phyloP scores from a whole-genome alignment of 2,329 filamentous ascomycete genomes.

The Venturia nashicola region DNA sequence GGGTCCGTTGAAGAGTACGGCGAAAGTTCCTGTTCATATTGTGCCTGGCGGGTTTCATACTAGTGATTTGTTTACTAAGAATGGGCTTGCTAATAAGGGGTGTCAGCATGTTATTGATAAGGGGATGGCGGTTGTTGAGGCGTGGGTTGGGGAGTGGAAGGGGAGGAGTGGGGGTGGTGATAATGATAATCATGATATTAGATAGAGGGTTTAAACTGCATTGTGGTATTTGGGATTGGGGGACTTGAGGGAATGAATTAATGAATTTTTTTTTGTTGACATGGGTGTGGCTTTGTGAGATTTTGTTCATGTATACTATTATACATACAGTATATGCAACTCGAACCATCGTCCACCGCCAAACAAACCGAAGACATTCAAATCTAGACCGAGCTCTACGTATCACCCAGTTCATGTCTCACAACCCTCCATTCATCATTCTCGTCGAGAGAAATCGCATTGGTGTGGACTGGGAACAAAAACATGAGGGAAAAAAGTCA shows the following conservation, averaged over 20 bases:
- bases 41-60: background rate
- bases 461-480: too few relatives aligned
- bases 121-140: background rate
- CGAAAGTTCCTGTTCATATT: conserved; percentile 14
- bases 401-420: too few relatives aligned
- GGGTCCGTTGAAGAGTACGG: conserved; percentile 38
- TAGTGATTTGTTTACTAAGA: background rate
- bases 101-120: background rate
- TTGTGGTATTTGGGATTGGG: background rate
- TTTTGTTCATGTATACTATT: too few relatives aligned
- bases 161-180: background rate
- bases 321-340: too few relatives aligned
- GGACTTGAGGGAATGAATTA: background rate
- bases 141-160: background rate
- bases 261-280: background rate
- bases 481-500: too few relatives aligned
- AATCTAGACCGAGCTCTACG: too few relatives aligned
- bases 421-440: too few relatives aligned
- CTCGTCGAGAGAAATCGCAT: too few relatives aligned
- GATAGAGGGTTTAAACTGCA: background rate
- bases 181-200: background rate
- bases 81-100: background rate
- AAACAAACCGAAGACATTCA: too few relatives aligned
- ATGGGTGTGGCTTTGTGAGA: too few relatives aligned
- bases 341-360: too few relatives aligned